These are phyloP conservation scores for Epithele typhae DNA, from an alignment of 768 basidiomycete genomes.

Conservation along the genomic window DNA sequence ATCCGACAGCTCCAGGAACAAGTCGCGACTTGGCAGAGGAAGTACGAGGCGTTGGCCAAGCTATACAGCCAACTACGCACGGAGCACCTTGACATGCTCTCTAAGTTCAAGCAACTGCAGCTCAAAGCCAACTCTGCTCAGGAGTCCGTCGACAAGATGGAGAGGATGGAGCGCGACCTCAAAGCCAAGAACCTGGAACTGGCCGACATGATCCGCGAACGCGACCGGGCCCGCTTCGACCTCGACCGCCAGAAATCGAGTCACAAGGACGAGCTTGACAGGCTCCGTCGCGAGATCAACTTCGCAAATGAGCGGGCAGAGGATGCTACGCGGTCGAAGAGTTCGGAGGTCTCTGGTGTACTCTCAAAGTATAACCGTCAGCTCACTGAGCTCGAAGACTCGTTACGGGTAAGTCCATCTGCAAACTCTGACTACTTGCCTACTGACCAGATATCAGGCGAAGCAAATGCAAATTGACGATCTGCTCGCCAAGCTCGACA, in stretches of 20 bases:
- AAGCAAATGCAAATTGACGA: constrained; percentile 98
- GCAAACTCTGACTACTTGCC: background rate
- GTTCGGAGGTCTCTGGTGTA: constrained; percentile 84
- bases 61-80: constrained; percentile 97
- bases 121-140: constrained; percentile 98
- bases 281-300: constrained; percentile 83
- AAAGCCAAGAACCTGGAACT: constrained; percentile 98
- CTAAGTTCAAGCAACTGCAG: constrained; percentile 96
- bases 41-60: constrained; percentile 98
- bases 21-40: constrained; percentile 94
- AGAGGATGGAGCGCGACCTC: constrained; percentile 96
- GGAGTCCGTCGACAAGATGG: constrained; percentile 97
- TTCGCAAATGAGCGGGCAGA: constrained; percentile 99
- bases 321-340: constrained; percentile 87
- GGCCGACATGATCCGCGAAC: constrained; percentile 97
- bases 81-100: constrained; percentile 95
- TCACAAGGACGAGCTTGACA: constrained; percentile 93
- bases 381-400: constrained; percentile 93
- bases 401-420: constrained; percentile 63
- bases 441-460: constrained; percentile 42
- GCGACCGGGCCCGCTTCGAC: constrained; percentile 94
- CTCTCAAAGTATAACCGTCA: constrained; percentile 95
- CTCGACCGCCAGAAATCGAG: constrained; percentile 89
- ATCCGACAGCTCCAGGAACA: constrained; percentile 96
- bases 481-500: constrained; percentile 74